Percentiles rank a stretch among this genome's conserved stretches.
Evolutionary conservation across 768 basidiomycete genomes (phyloP).

Genomic region (Lyophyllum decastes): DNA sequence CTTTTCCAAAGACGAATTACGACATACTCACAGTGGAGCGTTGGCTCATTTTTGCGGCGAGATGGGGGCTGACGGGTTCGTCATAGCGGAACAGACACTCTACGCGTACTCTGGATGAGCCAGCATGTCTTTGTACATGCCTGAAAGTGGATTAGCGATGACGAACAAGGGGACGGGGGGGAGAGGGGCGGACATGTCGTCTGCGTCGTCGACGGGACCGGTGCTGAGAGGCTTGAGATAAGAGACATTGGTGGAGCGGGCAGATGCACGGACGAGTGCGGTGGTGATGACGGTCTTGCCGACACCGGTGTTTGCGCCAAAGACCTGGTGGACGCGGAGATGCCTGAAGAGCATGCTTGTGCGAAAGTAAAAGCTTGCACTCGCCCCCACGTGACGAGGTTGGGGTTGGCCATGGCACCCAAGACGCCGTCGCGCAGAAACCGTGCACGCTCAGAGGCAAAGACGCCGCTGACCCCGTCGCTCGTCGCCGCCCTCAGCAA

Average conservation of each 20-base stretch:
- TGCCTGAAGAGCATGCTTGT: constrained; percentile 88
- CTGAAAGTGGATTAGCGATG: constrained; percentile 36
- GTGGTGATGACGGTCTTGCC: constrained; percentile 92
- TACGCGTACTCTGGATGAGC: constrained; percentile 46
- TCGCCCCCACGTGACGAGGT: constrained; percentile 4
- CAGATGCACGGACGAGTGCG: constrained; percentile 81
- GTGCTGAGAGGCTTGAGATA: constrained; percentile 94
- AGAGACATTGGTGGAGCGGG: constrained; percentile 49
- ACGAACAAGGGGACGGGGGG: background rate
- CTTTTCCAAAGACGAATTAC: background rate
- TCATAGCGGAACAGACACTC: constrained; percentile 82
- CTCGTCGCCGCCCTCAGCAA: constrained; percentile 41
- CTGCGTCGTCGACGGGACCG: constrained; percentile 76
- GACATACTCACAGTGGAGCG: constrained; percentile 24
- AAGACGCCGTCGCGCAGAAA: constrained; percentile 49
- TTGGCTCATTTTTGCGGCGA: constrained; percentile 65
- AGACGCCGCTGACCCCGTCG: constrained; percentile 53
- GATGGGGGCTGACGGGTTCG: constrained; percentile 92
- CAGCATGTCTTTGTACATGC: constrained; percentile 59
- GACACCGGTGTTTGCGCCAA: constrained; percentile 95
- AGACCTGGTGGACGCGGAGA: constrained; percentile 86
- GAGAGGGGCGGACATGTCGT: constrained; percentile 62
- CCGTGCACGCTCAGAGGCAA: constrained; percentile 49
- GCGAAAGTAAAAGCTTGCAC: background rate
- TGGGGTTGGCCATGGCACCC: constrained; percentile 24